Percentiles rank a stretch among this genome's conserved stretches.
phyloP scores from a whole-genome alignment of 2,329 filamentous ascomycete genomes.

The Podosphaera xanthii region DNA sequence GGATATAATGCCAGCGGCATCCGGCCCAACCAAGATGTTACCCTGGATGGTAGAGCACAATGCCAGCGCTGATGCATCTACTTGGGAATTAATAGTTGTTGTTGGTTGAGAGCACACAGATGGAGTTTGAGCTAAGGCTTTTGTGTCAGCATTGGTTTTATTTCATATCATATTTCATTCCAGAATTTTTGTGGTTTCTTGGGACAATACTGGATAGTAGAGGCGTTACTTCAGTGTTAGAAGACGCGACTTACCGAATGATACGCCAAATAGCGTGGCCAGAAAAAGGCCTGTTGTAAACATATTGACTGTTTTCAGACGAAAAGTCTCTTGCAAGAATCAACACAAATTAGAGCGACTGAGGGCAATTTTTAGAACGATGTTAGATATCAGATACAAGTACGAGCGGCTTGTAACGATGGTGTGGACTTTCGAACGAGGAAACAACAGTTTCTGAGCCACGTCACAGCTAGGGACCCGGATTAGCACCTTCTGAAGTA shows the following conservation, averaged over 20 bases:
- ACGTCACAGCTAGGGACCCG: not conserved
- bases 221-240: too few relatives aligned
- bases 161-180: too few relatives aligned
- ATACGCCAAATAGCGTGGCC: not conserved
- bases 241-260: not conserved
- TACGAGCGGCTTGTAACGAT: not conserved
- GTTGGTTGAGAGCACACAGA: constrained; percentile 13
- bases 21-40: constrained; percentile 16
- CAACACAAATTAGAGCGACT: not conserved
- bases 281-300: not conserved
- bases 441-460: not conserved
- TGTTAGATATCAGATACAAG: not conserved
- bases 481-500: not conserved
- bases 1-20: constrained; percentile 20
- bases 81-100: constrained; percentile 14
- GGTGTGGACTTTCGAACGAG: not conserved
- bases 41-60: constrained; percentile 14
- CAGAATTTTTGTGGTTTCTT: too few relatives aligned
- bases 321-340: not conserved
- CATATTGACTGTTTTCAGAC: not conserved
- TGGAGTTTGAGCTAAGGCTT: constrained; percentile 5
- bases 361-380: not conserved
- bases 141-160: too few relatives aligned
- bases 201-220: too few relatives aligned
- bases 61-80: constrained; percentile 12